phyloP scores from a whole-genome alignment of 2,329 filamentous ascomycete species.

The Claviceps maximensis region DNA sequence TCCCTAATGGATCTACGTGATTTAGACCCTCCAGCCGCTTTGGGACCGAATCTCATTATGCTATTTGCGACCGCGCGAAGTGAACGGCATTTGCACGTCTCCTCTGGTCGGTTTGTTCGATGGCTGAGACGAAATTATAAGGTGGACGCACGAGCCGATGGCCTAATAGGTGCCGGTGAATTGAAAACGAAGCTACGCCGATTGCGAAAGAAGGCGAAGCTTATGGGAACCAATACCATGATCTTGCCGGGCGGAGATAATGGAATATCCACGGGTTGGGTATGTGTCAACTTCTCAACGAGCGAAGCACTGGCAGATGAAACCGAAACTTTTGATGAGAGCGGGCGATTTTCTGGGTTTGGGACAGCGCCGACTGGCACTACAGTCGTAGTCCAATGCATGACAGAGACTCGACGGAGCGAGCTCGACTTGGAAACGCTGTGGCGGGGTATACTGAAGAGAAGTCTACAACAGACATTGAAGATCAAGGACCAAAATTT shows the following conservation, averaged over 20 bases:
- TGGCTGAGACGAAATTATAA: conserved; percentile 66
- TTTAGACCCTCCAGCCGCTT: conserved; percentile 72
- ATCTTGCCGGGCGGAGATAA: conserved; percentile 57
- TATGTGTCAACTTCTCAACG: conserved; percentile 79
- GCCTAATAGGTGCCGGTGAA: conserved; percentile 79
- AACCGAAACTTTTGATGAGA: conserved; percentile 29
- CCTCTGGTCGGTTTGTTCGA: conserved; percentile 75
- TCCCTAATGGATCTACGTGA: conserved; percentile 68
- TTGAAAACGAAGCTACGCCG: conserved; percentile 75
- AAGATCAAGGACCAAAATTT: conserved; percentile 17
- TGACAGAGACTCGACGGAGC: conserved; percentile 38
- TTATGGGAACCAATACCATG: conserved; percentile 62
- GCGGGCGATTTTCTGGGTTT: conserved; percentile 62
- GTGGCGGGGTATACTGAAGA: conserved; percentile 31
- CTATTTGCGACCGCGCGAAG: conserved; percentile 81
- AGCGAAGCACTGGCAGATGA: conserved; percentile 43
- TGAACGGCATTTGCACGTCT: conserved; percentile 85
- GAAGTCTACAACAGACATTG: conserved; percentile 18
- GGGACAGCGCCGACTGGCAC: conserved; percentile 38
- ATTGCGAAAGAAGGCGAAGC: conserved; percentile 66
- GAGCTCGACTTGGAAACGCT: conserved; percentile 41
- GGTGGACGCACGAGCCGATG: conserved; percentile 68
- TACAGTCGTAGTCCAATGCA: conserved; percentile 43
- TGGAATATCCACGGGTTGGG: conserved; percentile 86
- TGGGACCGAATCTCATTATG: conserved; percentile 86